Conservation (phyloP, 2,329 filamentous ascomycete species). For the Lomentospora prolificans region DNA sequence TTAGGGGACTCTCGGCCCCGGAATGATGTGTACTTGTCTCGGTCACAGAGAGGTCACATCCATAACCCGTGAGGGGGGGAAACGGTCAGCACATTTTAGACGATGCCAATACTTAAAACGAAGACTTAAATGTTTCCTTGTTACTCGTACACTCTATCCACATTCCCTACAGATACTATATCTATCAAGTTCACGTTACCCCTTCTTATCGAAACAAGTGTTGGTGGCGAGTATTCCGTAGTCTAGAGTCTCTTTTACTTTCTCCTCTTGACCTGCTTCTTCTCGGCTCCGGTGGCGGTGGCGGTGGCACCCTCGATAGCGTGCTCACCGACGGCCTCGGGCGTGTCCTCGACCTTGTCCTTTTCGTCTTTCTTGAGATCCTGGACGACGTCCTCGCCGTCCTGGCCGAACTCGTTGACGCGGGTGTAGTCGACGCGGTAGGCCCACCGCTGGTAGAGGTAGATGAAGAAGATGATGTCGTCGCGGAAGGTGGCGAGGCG, state of each 20-base stretch:
- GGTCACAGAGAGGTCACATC: too few relatives aligned
- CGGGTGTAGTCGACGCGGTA: constrained; percentile 87
- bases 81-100: too few relatives aligned
- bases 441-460: constrained; percentile 86
- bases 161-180: too few relatives aligned
- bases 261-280: constrained; percentile 33
- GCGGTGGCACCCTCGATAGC: constrained; percentile 12
- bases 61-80: too few relatives aligned
- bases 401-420: constrained; percentile 97
- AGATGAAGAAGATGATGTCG: constrained; percentile 97
- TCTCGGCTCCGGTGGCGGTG: constrained; percentile 41
- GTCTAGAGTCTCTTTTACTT: constrained; percentile 23
- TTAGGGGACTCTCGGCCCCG: too few relatives aligned
- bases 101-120: too few relatives aligned
- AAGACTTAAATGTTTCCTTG: too few relatives aligned
- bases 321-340: constrained; percentile 21
- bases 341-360: constrained; percentile 27
- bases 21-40: too few relatives aligned
- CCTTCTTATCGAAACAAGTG: too few relatives aligned
- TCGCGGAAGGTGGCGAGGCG: constrained; percentile 85
- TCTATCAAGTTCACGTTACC: too few relatives aligned
- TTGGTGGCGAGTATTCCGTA: too few relatives aligned
- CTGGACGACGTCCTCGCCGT: constrained; percentile 75
- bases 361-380: constrained; percentile 22
- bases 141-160: too few relatives aligned